These are phyloP conservation scores for Noccaea caerulescens DNA, from an alignment of 345 rosid genomes.

Conservation along the genomic window DNA sequence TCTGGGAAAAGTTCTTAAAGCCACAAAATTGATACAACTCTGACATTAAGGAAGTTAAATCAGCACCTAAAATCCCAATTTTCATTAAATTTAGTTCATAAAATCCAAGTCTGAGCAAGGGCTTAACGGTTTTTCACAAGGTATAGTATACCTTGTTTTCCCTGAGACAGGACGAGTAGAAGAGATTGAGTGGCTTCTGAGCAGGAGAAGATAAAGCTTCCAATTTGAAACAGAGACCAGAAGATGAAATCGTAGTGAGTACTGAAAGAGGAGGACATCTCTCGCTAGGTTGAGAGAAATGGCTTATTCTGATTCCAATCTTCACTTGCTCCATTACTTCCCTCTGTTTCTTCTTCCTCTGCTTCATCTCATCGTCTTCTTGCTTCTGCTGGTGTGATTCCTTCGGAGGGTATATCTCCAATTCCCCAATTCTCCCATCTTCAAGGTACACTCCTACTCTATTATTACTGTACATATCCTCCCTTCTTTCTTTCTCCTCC, in stretches of 20 bases:
- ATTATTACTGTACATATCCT: conserved; percentile 62
- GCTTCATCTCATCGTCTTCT: conserved; percentile 45
- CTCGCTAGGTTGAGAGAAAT: conserved; percentile 79
- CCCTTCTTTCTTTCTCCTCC: conserved; percentile 28
- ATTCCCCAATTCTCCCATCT: conserved; percentile 74
- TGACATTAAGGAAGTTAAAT: conserved; percentile 5
- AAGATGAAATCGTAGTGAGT: conserved; percentile 70
- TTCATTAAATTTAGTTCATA: background rate
- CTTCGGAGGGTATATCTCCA: conserved; percentile 69
- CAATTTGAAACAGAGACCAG: conserved; percentile 93
- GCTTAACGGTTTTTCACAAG: conserved; percentile 26
- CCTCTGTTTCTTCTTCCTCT: conserved; percentile 47
- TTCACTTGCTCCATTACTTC: conserved; percentile 60
- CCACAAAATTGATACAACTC: conserved; percentile 26
- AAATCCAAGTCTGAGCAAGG: background rate
- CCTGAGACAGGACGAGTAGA: conserved; percentile 79
- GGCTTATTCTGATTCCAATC: conserved; percentile 72
- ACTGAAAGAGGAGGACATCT: conserved; percentile 97
- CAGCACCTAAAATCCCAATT: conserved; percentile 2
- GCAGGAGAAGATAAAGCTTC: conserved; percentile 45
- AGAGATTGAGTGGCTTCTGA: conserved; percentile 63
- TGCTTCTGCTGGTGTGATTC: conserved; percentile 44
- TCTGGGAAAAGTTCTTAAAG: background rate
- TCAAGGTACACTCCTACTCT: conserved; percentile 73
- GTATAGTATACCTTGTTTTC: conserved; percentile 87